Percentiles rank a stretch among this genome's conserved stretches.
phyloP scores from a whole-genome alignment of 208 protist genomes.

The Histomonas meleagridis region DNA sequence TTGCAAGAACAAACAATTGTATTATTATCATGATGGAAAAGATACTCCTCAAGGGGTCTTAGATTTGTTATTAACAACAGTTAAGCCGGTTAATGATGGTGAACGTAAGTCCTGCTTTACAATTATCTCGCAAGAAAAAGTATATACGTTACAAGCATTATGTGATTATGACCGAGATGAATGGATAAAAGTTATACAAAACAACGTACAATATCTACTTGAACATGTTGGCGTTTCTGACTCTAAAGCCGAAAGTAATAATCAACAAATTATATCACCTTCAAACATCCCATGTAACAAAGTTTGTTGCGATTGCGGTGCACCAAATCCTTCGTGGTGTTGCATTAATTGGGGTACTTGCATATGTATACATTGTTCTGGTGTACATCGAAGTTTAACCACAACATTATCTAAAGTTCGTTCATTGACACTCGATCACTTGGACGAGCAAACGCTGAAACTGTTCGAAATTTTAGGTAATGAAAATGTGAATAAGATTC shows the following conservation, averaged over 20 bases:
- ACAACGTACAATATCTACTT: not conserved
- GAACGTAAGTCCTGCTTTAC: not conserved
- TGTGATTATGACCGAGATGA: not conserved
- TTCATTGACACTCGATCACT: not conserved
- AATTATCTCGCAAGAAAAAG: not conserved
- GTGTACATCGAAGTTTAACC: not conserved
- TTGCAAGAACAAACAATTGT: not conserved
- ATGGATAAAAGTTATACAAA: not conserved
- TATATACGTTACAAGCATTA: not conserved
- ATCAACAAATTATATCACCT: no score
- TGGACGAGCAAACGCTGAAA: not conserved
- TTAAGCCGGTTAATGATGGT: not conserved
- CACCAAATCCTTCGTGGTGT: not conserved
- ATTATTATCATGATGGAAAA: not conserved
- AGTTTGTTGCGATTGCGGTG: not conserved
- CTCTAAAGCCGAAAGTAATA: no score
- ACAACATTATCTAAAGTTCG: not conserved
- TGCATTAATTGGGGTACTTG: constrained; percentile 25
- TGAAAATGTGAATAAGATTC: not conserved
- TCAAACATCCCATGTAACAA: no score
- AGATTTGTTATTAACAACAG: not conserved
- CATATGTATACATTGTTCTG: constrained; percentile 36
- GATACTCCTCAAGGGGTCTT: no score
- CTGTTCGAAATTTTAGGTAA: not conserved
- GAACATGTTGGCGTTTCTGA: no score